Base-by-base conservation (phyloP, 805 yeast genomes). In the Metschnikowia amazonensis region DNA sequence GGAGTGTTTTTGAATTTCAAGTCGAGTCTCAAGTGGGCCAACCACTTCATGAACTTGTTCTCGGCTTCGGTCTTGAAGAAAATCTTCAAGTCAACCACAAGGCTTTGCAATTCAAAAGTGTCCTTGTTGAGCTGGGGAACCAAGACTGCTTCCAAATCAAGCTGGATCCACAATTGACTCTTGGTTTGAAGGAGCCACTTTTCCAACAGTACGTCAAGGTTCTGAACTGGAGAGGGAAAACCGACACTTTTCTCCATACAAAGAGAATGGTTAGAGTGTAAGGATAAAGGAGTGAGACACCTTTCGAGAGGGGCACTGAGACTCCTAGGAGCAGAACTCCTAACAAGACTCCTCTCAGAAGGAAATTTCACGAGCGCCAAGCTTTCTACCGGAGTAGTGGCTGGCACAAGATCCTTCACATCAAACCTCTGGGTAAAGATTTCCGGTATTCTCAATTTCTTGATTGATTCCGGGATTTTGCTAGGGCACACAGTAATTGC, bases 141-240 rank as follows among this genome's bases (percentile, higher is more conserved):
- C 5, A 36, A 27, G 14, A 27, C n/a, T 2, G 33, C 41, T 10
- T 36, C 28, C 32, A 36, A 13, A 11, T n/a, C 23, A 18, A 36
- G 41, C 24, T 17, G 16, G 4, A 36, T n/a, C 24, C 31, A 36
- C 32, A 36, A 27, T 28, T 36, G 30, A 20, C 41, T 27, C 11
- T 36, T 36, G n/a, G 41, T 23, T n/a, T 28, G 17, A 32, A 13
- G 41, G 25, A 36, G 27, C 41, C 41, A 36, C 5, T 17, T 28
- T 5, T 36, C n/a, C 8, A 36, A 5, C 17, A 10, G 10, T n/a
- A n/a, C n/a, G n/a, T n/a, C n/a, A 24, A 14, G 10, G 8, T 36
- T 27, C 30, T 14, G 38, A 11, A 24, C 23, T 7, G 30, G 20
- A 10, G 23, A n/a, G n/a, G n/a, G n/a, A n/a, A n/a, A n/a, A n/a